Conservation (phyloP, 1,284 basidiomycete genomes). For the Cutaneotrichosporon sp. region DNA sequence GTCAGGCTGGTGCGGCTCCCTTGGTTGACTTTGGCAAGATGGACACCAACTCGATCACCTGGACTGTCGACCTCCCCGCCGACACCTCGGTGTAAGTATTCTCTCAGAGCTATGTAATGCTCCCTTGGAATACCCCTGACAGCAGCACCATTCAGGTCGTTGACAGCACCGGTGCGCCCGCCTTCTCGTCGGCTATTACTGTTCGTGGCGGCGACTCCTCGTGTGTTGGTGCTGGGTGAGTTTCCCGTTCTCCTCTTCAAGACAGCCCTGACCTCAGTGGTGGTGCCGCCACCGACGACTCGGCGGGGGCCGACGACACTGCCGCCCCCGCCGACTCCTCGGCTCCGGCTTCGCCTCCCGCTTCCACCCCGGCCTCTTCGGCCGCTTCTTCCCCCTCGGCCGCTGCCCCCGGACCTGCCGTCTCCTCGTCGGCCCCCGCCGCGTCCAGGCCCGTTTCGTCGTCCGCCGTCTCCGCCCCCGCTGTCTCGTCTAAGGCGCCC, state of each 20-base stretch:
- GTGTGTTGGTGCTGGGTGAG: too few relatives aligned
- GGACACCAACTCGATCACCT: constrained; percentile 55
- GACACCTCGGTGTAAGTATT: constrained; percentile 57
- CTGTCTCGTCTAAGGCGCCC: constrained; percentile 3
- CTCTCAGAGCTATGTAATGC: background rate
- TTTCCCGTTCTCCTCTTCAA: too few relatives aligned
- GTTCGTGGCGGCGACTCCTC: constrained; percentile 55
- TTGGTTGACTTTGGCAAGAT: constrained; percentile 32
- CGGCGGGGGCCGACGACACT: too few relatives aligned
- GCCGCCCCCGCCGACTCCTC: background rate
- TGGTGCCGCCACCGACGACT: too few relatives aligned
- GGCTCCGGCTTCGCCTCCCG: background rate
- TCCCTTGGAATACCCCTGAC: constrained; percentile 5
- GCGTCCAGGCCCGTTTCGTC: constrained; percentile 12
- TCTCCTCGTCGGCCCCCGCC: constrained; percentile 6
- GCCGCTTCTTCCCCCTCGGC: constrained; percentile 19
- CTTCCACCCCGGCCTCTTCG: constrained; percentile 5
- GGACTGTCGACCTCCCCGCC: constrained; percentile 57
- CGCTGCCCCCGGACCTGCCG: constrained; percentile 21
- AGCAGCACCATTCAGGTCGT: constrained; percentile 30
- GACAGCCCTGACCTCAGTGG: too few relatives aligned
- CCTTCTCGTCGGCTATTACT: constrained; percentile 58
- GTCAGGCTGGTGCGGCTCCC: constrained; percentile 56
- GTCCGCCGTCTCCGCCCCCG: constrained; percentile 1
- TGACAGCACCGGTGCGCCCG: constrained; percentile 58